Evolutionary conservation across 31 red algal genomes (phyloP), one percentile per base, ranked within the genome.

Genomic region (Asparagopsis taxiformis): DNA sequence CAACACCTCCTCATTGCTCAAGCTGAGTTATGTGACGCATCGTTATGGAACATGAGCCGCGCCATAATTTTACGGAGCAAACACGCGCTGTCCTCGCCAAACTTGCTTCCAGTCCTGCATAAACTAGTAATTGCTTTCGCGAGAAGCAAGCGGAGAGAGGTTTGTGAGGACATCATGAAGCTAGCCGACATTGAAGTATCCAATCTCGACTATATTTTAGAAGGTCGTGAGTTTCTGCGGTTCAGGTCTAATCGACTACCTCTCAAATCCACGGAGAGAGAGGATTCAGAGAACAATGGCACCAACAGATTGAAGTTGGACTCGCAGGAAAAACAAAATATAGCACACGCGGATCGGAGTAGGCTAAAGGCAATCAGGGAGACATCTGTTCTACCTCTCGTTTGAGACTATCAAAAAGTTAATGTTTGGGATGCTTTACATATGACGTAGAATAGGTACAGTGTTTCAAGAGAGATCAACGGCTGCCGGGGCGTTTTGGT

Each of bases 81-180:
- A 15, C 2, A 49, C 16, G 6, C 54, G 5, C 28, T 78, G 24
- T 31, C 7, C 0, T 17, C 28, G 39, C 59, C 58, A 4, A 48
- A 78, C 13, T 36, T 78, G 22, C 30, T 31, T 10, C 46, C 30
- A 13, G 38, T 24, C 51, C 46, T 78, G 22, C 22, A 65, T 37
- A 51, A 65, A 43, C 49, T 78, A 15, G 49, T 78, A 9, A 78
- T 78, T 13, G 48, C 48, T 3, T 78, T 78, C 65, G 74, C 74
- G 21, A 50, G 74, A 25, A 37, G 60, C 3, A 58, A 78, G 59
- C 60, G 53, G 10, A 41, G 44, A 55, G 74, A 78, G 4, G 48
- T 78, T 54, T 78, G 74, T 50, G 41, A 65, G 15, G 74, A 78
- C 7, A 78, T 78, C 34, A 78, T 78, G 74, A 32, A 32, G 19